A percentile compares a stretch with the other conserved stretches of the same genome.
Evolutionary conservation across 148 eudicot genomes (phyloP).

Genomic region (Heliamphora exappendiculata): DNA sequence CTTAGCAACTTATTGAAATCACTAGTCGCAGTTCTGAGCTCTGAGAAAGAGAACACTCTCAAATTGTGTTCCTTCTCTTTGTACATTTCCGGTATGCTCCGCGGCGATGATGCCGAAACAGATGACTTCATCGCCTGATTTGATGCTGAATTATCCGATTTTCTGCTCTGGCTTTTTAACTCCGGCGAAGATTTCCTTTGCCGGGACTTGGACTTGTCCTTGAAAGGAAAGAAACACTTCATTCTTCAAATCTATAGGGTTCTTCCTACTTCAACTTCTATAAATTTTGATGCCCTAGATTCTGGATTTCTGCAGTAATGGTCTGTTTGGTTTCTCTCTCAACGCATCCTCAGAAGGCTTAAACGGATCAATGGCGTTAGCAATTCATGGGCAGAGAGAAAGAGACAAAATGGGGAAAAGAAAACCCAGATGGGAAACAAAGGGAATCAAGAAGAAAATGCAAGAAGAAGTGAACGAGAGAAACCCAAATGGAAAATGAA

Average conservation of each 20-base stretch:
- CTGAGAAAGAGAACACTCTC: conserved; percentile 37
- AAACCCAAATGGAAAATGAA: neutral
- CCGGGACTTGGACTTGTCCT: conserved; percentile 16
- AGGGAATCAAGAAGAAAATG: neutral
- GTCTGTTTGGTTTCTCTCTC: neutral
- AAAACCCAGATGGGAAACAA: neutral
- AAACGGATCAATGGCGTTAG: neutral
- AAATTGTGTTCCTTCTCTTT: conserved; percentile 40
- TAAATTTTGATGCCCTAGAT: neutral
- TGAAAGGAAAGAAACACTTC: conserved; percentile 40
- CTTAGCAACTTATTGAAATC: conserved; percentile 45
- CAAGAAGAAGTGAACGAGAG: neutral
- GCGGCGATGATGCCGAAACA: conserved; percentile 35
- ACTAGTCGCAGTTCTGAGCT: conserved; percentile 49
- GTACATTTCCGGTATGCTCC: conserved; percentile 44
- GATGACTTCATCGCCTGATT: conserved; percentile 31
- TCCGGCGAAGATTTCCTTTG: conserved; percentile 37
- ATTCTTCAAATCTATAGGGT: conserved; percentile 14
- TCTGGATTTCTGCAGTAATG: neutral
- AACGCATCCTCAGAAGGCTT: neutral
- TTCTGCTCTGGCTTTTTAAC: conserved; percentile 20
- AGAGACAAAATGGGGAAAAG: neutral
- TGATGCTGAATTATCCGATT: conserved; percentile 12
- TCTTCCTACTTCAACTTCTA: neutral
- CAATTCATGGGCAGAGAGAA: neutral